These are phyloP conservation scores for Starmerella ratchasimensis DNA, from an alignment of 805 yeast species.

Conservation along the genomic window DNA sequence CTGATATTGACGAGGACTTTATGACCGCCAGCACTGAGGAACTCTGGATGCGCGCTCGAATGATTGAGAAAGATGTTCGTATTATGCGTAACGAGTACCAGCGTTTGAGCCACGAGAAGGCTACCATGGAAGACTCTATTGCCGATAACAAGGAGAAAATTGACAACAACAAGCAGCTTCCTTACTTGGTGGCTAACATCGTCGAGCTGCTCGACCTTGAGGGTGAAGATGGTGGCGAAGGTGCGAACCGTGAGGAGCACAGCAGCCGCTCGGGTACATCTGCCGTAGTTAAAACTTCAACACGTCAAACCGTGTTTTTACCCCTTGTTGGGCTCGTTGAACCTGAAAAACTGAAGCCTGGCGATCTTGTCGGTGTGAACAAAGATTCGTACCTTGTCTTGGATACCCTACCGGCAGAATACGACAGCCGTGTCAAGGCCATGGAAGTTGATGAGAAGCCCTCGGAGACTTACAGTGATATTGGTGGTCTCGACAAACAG, in stretches of 20 bases:
- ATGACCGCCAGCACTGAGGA: constrained; percentile 65
- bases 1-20: constrained; percentile 71
- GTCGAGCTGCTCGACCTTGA: constrained; percentile 88
- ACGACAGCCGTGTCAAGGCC: constrained; percentile 94
- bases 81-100: constrained; percentile 87
- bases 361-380: constrained; percentile 93
- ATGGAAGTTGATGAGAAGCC: constrained; percentile 99
- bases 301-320: constrained; percentile 91
- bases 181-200: constrained; percentile 90
- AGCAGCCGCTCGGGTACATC: constrained; percentile 85
- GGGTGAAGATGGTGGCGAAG: constrained; percentile 64
- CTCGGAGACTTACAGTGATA: constrained; percentile 90
- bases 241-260: constrained; percentile 88
- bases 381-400: constrained; percentile 88
- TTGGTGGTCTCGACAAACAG: constrained; percentile 96
- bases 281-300: constrained; percentile 96
- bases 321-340: constrained; percentile 95
- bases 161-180: constrained; percentile 87
- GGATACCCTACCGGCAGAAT: constrained; percentile 92
- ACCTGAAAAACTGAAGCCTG: constrained; percentile 84
- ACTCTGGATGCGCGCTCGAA: constrained; percentile 67
- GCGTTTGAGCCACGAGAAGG: constrained; percentile 80
- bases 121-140: constrained; percentile 83
- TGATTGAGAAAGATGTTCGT: constrained; percentile 88
- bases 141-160: constrained; percentile 94